Percentiles rank a stretch among this genome's conserved stretches.
Conservation (phyloP, 2,329 filamentous ascomycete genomes). For the Trichoderma koningii region DNA sequence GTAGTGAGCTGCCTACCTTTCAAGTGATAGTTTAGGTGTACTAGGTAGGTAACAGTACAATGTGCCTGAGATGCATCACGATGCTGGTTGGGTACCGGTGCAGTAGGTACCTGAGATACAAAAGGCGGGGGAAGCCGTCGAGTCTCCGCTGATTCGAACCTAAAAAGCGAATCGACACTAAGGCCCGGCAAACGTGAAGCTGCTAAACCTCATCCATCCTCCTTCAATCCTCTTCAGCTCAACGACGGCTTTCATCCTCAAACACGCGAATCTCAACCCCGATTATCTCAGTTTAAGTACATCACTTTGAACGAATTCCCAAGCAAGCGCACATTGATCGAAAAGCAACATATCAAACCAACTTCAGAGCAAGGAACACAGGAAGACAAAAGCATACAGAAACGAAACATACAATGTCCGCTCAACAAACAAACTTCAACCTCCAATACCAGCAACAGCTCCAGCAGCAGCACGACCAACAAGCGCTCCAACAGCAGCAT, state of each 20-base stretch:
- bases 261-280: background rate
- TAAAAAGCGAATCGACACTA: conserved; percentile 3
- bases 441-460: conserved; percentile 12
- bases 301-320: background rate
- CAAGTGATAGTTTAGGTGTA: too few species aligned
- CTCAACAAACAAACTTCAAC: conserved; percentile 6
- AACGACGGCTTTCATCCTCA: background rate
- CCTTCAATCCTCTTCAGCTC: background rate
- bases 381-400: background rate
- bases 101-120: background rate
- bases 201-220: conserved; percentile 11
- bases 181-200: background rate
- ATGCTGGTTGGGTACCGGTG: too few species aligned
- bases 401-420: background rate
- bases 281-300: background rate
- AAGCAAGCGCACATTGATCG: background rate
- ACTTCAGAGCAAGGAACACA: background rate
- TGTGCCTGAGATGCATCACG: background rate
- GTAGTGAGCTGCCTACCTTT: too few species aligned
- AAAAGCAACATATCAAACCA: too few species aligned
- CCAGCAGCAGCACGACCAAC: background rate
- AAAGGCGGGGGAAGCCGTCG: conserved; percentile 6
- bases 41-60: too few species aligned
- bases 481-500: background rate
- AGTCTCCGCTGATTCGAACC: background rate